phyloP scores from a whole-genome alignment of 2,329 filamentous ascomycete species.

The Botrytis elliptica region DNA sequence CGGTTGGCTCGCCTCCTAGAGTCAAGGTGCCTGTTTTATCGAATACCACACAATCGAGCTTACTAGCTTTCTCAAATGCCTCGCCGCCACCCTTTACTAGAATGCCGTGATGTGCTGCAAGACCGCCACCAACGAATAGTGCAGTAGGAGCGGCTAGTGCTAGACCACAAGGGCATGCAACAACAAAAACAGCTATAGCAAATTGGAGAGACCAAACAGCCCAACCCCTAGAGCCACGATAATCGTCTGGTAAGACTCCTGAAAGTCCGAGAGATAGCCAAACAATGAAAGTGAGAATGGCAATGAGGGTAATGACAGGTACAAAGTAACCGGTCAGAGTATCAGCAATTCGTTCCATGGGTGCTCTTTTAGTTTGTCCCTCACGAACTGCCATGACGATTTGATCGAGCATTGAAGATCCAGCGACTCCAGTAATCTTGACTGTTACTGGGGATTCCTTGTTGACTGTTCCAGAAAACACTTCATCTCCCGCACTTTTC shows the following conservation, averaged over 20 bases:
- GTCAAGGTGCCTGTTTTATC: conserved; percentile 62
- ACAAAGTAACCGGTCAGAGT: conserved; percentile 74
- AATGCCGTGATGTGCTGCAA: conserved; percentile 57
- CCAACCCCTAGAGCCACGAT: conserved; percentile 58
- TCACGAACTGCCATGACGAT: conserved; percentile 76
- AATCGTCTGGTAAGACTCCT: conserved; percentile 56
- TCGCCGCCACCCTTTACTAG: conserved; percentile 59
- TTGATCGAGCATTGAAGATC: conserved; percentile 74
- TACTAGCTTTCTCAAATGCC: conserved; percentile 57
- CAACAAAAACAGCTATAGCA: conserved; percentile 62
- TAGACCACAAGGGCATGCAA: conserved; percentile 61
- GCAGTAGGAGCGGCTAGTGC: conserved; percentile 59
- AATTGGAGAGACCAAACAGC: conserved; percentile 75
- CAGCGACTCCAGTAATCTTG: conserved; percentile 61
- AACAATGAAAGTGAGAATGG: conserved; percentile 67
- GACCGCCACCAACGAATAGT: conserved; percentile 56
- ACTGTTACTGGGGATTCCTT: conserved; percentile 62
- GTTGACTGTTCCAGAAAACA: conserved; percentile 75
- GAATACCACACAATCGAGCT: conserved; percentile 55
- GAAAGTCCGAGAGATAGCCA: conserved; percentile 67
- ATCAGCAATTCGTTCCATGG: conserved; percentile 73
- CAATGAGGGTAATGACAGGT: conserved; percentile 67
- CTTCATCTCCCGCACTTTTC: conserved; percentile 61
- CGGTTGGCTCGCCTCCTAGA: conserved; percentile 63
- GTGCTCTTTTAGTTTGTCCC: conserved; percentile 72